These are phyloP conservation scores for Cenococcum geophilum DNA, from an alignment of 495 filamentous ascomycete species.

Conservation along the genomic window DNA sequence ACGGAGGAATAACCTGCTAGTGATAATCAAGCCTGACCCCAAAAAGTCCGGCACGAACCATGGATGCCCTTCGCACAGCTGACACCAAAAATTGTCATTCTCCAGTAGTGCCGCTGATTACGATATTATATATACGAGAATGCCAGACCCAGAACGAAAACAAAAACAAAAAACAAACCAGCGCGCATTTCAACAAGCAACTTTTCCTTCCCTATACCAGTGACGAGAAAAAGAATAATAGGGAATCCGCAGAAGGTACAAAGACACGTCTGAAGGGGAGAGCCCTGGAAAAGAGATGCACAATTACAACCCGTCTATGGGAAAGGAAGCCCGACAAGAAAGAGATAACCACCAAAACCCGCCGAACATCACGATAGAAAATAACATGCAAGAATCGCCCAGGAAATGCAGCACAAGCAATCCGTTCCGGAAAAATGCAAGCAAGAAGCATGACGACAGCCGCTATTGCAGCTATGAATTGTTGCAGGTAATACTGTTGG, in stretches of 20 bases:
- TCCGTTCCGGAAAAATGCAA: constrained; percentile 6
- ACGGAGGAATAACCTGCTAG: too few relatives aligned
- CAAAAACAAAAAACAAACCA: too few relatives aligned
- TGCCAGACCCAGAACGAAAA: not conserved
- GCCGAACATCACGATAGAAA: constrained; percentile 1
- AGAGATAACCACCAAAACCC: not conserved
- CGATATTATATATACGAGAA: not conserved
- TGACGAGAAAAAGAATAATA: not conserved
- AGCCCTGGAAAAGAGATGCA: constrained; percentile 7
- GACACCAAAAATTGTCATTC: not conserved
- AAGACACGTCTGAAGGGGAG: constrained; percentile 10
- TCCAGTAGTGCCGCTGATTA: not conserved
- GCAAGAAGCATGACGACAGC: not conserved
- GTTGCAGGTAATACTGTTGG: not conserved
- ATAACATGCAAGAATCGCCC: constrained; percentile 10
- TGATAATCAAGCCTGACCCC: too few relatives aligned
- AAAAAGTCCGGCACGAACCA: too few relatives aligned
- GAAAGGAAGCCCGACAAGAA: not conserved
- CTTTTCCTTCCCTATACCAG: constrained; percentile 9
- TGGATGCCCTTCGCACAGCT: too few relatives aligned
- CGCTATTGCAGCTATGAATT: not conserved
- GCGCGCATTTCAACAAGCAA: not conserved
- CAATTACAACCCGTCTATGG: constrained; percentile 12
- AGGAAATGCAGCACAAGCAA: constrained; percentile 12
- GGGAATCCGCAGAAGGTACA: not conserved